Evolutionary conservation across 768 basidiomycete species (phyloP), one percentile per base, ranked within the genome.

Genomic region (Lactarius psammicola): DNA sequence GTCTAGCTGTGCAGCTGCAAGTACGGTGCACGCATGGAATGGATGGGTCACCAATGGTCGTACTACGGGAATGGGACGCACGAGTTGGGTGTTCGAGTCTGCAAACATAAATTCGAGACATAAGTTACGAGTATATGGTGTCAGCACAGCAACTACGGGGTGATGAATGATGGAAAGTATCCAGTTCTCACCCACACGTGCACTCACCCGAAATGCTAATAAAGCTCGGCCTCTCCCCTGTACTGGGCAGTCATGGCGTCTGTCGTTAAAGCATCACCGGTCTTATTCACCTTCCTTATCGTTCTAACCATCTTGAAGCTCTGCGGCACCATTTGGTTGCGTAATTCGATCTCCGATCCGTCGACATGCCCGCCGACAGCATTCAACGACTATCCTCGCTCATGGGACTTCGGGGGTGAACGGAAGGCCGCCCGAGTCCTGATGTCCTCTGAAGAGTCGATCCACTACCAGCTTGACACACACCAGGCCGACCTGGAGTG

Each of bases 381-480:
- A 4, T 31, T n/a, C 13, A 9, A 54, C 34, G 51, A 62, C 33
- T 34, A 33, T 26, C 61, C 61, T 30, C 34, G 53, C 13, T 26
- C n/a, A 33, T 53, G 44, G 46, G 49, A 53, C 51, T n/a, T 62
- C 31, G n/a, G 46, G 20, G 44, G 20, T 23, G 10, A n/a, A 23
- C 34, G 6, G 15, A 46, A 36, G 33, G 28, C 31, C 9, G 11
- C 40, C 38, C 40, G 46, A n/a, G 23, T 62, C 10, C 20, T 62
- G 20, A 54, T 54, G 49, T 54, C 61, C n/a, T 53, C 61, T 13
- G 61, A 62, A 55, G 49, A 51, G 49, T 38, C 46, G 11, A 28
- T 34, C 6, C 61, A 55, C 34, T 62, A 62, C 51, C 46, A 53
- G 33, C 26, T 62, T 7, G 11, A 53, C 11, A 46, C 42, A 5